Base-by-base conservation (phyloP, 768 basidiomycete genomes). In the Suillus spraguei region DNA sequence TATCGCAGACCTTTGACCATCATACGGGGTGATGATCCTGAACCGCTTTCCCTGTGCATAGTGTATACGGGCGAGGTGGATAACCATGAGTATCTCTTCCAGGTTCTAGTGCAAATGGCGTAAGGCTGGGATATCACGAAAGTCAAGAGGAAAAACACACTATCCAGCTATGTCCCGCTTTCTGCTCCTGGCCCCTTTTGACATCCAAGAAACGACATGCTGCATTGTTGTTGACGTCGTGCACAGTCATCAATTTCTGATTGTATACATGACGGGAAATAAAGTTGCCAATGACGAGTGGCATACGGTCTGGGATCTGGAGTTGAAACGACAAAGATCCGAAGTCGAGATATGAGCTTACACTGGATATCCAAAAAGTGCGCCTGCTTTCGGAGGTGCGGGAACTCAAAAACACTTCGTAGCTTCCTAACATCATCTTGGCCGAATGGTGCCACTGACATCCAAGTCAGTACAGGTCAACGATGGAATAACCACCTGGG, bases 21-120 rank as follows among this genome's bases (percentile, higher is more conserved):
- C 89, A 77, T 94, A 94, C 0, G 92, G 92, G 8, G 89, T 92
- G 55, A 95, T 89, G 59, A 94, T 84, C 53, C 83, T 80, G 76
- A 83, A 93, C 4, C 76, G 74, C 68, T 78, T 80, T 0, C 71
- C 67, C 60, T 79, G 72, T 4, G 76, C 73, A 69, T 86, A 74
- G 47, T 90, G 82, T 46, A 82, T 74, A 49, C 67, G 65, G 60
- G 87, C 87, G 61, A 94, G 73, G 54, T 82, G 78, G 14, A 88
- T 68, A 28, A 88, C 81, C 59, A 81, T 76, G 46, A 79, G 68
- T 66, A 77, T 73, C 74, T 94, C 93, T 50, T 71, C 65, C 10
- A 36, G 55, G 74, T 94, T 94, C 92, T 94, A 16, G n/a, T 53
- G 32, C 52, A 38, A 38, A 33, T 8, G 22, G 5, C 22, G 8